Conservation (phyloP, 352 stramenopile species). For the Globisporangium splendens region DNA sequence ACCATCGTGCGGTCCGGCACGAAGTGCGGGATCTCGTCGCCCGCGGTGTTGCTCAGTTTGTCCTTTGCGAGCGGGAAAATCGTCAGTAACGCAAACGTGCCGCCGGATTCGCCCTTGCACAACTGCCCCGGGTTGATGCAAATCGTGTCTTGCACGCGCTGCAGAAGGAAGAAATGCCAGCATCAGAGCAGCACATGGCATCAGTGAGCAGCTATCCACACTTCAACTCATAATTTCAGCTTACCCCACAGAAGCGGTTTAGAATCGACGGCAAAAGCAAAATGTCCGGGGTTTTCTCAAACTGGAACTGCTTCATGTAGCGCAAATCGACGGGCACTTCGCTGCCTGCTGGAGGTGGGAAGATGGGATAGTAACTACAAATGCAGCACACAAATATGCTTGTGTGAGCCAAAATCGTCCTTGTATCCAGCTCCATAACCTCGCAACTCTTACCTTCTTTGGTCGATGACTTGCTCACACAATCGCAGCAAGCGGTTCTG, state of each 20-base stretch:
- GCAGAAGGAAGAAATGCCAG: constrained; percentile 26
- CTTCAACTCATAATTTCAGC: constrained; percentile 13
- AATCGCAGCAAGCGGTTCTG: constrained; percentile 75
- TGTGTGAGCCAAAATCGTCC: too few relatives aligned
- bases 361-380: constrained; percentile 73
- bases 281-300: constrained; percentile 93
- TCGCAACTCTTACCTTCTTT: constrained; percentile 45
- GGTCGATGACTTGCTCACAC: constrained; percentile 76
- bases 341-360: constrained; percentile 55
- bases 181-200: not conserved
- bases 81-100: constrained; percentile 91
- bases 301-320: constrained; percentile 89
- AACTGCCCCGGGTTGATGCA: constrained; percentile 95
- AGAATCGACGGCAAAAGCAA: constrained; percentile 95
- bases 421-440: too few relatives aligned
- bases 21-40: constrained; percentile 59
- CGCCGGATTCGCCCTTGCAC: constrained; percentile 91
- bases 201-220: not conserved
- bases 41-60: constrained; percentile 40
- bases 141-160: constrained; percentile 89
- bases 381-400: not conserved
- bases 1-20: constrained; percentile 87
- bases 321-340: constrained; percentile 90
- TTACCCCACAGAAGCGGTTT: constrained; percentile 83
- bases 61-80: constrained; percentile 89